A percentile compares a stretch with the other conserved stretches of the same genome.
Conservation (phyloP, 805 yeast genomes). For the Candida xiaguanensis region DNA sequence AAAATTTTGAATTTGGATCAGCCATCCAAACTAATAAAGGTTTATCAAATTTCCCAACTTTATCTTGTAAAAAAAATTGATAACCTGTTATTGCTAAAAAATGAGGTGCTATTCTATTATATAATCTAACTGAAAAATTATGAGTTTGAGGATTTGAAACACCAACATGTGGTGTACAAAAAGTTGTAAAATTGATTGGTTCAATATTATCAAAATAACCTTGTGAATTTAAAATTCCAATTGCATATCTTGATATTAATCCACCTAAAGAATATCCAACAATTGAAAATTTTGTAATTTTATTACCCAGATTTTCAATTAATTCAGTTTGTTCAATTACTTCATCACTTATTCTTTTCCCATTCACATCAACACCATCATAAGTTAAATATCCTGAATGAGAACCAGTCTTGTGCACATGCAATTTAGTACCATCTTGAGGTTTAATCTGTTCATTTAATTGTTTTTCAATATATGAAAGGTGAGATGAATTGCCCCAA, state of each 20-base stretch:
- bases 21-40: conserved; percentile 71
- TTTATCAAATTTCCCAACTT: conserved; percentile 10
- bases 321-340: conserved; percentile 30
- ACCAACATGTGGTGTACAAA: conserved; percentile 63
- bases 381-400: conserved; percentile 76
- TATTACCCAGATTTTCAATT: conserved; percentile 11
- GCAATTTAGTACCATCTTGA: conserved; percentile 16
- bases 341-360: conserved; percentile 69
- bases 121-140: conserved; percentile 42
- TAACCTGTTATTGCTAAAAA: conserved; percentile 68
- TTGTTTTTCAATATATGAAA: conserved; percentile 55
- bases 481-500: conserved; percentile 76
- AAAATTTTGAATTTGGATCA: conserved; percentile 55
- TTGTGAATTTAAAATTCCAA: conserved; percentile 49
- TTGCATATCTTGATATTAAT: conserved; percentile 35
- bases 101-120: conserved; percentile 62
- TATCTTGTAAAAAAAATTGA: conserved; percentile 63
- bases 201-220: conserved; percentile 49
- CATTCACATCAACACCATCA: conserved; percentile 86
- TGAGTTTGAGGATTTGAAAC: conserved; percentile 45
- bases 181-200: conserved; percentile 55
- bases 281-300: conserved; percentile 33
- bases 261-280: conserved; percentile 45
- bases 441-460: conserved; percentile 29
- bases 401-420: conserved; percentile 49